These are phyloP conservation scores for Talaromyces liani DNA, from an alignment of 495 filamentous ascomycete genomes.

Conservation along the genomic window DNA sequence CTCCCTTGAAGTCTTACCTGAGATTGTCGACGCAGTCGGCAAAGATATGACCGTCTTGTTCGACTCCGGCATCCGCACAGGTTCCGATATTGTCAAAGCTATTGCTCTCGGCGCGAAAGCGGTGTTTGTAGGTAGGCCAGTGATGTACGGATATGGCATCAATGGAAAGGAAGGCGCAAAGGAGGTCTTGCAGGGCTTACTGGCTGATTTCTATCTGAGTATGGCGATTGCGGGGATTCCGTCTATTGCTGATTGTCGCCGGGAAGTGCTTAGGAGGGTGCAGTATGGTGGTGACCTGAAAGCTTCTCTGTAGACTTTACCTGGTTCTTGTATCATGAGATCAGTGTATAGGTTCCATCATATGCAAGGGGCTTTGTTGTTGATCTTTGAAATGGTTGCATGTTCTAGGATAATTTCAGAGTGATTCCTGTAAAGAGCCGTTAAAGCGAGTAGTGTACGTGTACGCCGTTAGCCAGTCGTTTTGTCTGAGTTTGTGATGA, in stretches of 20 bases:
- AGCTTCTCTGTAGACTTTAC: conserved; percentile 25
- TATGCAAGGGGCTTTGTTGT: too few species aligned
- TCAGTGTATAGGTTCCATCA: not conserved
- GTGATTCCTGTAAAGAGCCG: not conserved
- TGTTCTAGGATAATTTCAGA: too few species aligned
- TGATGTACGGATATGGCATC: conserved; percentile 72
- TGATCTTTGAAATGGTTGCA: too few species aligned
- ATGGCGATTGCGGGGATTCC: conserved; percentile 52
- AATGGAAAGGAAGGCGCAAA: conserved; percentile 51
- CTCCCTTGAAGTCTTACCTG: conserved; percentile 55
- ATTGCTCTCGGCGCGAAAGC: conserved; percentile 80
- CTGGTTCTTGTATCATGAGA: too few species aligned
- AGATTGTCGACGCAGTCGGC: conserved; percentile 53
- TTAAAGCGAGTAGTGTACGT: not conserved
- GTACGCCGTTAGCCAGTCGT: too few species aligned
- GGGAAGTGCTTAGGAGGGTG: conserved; percentile 41
- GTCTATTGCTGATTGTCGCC: conserved; percentile 44
- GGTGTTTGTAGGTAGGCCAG: conserved; percentile 82
- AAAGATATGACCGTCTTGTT: conserved; percentile 52
- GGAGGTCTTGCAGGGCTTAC: conserved; percentile 46
- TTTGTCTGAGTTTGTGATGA: too few species aligned
- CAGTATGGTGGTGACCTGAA: conserved; percentile 47
- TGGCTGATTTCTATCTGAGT: conserved; percentile 55
- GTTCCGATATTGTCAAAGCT: conserved; percentile 70
- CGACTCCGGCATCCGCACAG: conserved; percentile 56